phyloP scores from a whole-genome alignment of 179 eudicot genomes.

The Sideroxylon spinosum region DNA sequence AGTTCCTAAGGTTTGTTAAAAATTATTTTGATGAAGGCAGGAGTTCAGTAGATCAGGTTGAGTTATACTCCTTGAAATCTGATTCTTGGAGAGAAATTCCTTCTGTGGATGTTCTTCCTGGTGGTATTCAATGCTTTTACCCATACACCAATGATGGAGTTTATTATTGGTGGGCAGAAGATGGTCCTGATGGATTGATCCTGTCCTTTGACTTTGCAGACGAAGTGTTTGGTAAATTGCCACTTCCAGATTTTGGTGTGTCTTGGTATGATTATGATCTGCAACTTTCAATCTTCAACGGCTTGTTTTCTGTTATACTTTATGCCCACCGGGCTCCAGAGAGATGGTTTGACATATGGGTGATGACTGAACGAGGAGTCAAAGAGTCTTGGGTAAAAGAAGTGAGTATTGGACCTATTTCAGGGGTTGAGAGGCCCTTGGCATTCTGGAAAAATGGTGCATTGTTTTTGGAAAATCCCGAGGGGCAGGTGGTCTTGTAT shows the following conservation, averaged over 20 bases:
- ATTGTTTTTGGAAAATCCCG: constrained; percentile 15
- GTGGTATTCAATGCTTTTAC: constrained; percentile 11
- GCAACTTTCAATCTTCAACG: neutral
- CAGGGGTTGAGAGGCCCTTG: constrained; percentile 21
- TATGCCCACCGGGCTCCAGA: constrained; percentile 5
- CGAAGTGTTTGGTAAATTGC: constrained; percentile 16
- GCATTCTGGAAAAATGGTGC: constrained; percentile 22
- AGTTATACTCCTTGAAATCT: constrained; percentile 14
- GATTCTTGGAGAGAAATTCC: constrained; percentile 18
- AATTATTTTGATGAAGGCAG: neutral
- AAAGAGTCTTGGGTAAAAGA: constrained; percentile 13
- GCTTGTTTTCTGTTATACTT: constrained; percentile 10
- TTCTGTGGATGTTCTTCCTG: constrained; percentile 12
- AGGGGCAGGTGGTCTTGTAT: constrained; percentile 21
- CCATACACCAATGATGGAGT: neutral
- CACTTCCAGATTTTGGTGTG: constrained; percentile 14
- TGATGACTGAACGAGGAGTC: constrained; percentile 3
- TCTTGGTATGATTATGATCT: constrained; percentile 4
- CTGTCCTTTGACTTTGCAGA: constrained; percentile 23
- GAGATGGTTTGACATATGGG: constrained; percentile 22
- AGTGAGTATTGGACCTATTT: constrained; percentile 22
- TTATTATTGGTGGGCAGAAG: constrained; percentile 29
- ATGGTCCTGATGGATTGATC: constrained; percentile 19
- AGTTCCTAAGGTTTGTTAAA: constrained; percentile 19
- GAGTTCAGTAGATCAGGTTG: constrained; percentile 20